These are phyloP conservation scores for Betula pendula DNA, from an alignment of 306 rosid genomes.

Conservation along the genomic window DNA sequence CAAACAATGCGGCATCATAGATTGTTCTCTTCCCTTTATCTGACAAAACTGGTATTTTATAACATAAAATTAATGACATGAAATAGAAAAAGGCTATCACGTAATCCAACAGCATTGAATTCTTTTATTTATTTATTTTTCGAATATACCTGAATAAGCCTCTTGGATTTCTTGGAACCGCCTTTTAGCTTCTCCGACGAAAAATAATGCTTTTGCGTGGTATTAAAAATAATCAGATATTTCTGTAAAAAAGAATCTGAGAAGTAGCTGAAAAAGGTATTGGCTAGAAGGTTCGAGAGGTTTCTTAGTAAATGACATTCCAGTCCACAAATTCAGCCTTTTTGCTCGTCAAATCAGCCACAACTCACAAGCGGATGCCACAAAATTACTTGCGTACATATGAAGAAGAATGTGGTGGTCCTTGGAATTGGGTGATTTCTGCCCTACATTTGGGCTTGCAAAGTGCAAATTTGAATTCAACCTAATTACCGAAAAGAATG, in stretches of 20 bases:
- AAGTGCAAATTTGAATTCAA: too few relatives aligned
- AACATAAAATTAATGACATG: background rate
- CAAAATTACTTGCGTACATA: background rate
- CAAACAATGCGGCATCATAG: slow-evolving; percentile 49
- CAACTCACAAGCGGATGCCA: too few relatives aligned
- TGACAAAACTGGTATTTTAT: slow-evolving; percentile 32
- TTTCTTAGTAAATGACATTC: background rate
- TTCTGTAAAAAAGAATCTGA: background rate
- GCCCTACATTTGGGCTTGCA: background rate
- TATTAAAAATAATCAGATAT: too few relatives aligned
- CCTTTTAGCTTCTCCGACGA: slow-evolving; percentile 36
- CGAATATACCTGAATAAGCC: slow-evolving; percentile 42
- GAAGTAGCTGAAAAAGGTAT: background rate
- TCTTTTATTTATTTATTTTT: background rate
- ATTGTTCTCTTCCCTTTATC: slow-evolving; percentile 39
- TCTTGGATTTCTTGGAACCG: slow-evolving; percentile 44
- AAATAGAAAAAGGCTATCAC: too few relatives aligned
- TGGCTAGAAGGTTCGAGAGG: slow-evolving; percentile 15
- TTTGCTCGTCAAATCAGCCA: background rate
- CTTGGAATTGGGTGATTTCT: background rate
- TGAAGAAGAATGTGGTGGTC: background rate
- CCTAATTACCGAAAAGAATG: too few relatives aligned
- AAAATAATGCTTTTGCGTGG: too few relatives aligned
- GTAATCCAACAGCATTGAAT: too few relatives aligned
- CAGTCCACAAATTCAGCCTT: background rate